Base-by-base conservation (phyloP, 2,329 filamentous ascomycete species). In the Leptographium flavum region DNA sequence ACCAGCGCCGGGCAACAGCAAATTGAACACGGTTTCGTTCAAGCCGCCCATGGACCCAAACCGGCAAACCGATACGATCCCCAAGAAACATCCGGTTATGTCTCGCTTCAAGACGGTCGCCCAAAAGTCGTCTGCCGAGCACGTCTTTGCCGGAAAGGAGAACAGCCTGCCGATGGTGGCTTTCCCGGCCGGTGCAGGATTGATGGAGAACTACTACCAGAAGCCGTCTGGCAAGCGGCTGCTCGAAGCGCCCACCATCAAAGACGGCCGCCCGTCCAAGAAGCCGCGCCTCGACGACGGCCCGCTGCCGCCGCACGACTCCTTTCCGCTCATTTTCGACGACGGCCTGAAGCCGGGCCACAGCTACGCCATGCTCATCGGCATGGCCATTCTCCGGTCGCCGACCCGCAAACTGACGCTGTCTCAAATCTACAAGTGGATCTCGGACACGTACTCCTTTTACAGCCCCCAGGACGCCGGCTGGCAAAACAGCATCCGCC, bases 401-500 rank as follows among this genome's bases (percentile, higher is more conserved):
- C 81, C 84, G 13, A 79, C 81, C 49, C 80, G 87, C 49, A 82
- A 85, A 43, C 71, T 96, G 50, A 96, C 92, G 1, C 73, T 98
- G 17, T 80, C 87, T 23, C 87, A 95, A 62, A 98, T 98, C 54
- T 98, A 96, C 73, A 94, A 94, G 60, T 98, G 92, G 90, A 96
- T 98, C 56, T 93, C 87, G n/a, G 86, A 93, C 60, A 88, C 82
- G 17, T 96, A 84, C 60, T 80, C 76, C 5, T 95, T 90, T 64
- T 98, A 96, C 67, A 81, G 76, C 54, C 75, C 79, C 37, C 76
- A 81, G 46, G 87, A 95, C 56, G 79, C 84, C 11, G 90, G 92
- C 51, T 98, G 92, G 92, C 90, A 96, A 64, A 98, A 98, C 63
- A 96, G 92, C 67, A 98, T 98, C 60, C 83, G 92, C 30, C 92